Evolutionary conservation across 202 grass and related monocot species (phyloP).

Genomic region (Carex arenaria): DNA sequence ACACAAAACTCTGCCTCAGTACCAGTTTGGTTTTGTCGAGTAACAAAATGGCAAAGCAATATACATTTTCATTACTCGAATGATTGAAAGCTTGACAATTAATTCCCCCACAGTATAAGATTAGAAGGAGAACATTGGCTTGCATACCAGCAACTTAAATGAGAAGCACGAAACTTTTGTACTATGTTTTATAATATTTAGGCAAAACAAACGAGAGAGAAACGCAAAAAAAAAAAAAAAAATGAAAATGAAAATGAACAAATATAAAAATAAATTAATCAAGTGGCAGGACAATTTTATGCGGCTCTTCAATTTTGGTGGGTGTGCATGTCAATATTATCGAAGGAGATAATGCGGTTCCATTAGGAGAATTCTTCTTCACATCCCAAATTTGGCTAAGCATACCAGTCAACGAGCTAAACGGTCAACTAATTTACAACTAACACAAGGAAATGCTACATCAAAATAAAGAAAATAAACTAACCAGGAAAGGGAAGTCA

Average conservation of each 20-base stretch:
- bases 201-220: not conserved
- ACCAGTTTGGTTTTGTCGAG: not conserved
- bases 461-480: too few species aligned
- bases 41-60: not conserved
- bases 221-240: not conserved
- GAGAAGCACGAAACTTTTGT: not conserved
- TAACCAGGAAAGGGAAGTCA: not conserved
- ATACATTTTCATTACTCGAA: not conserved
- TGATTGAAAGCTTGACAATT: not conserved
- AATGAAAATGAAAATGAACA: not conserved
- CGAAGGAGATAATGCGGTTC: not conserved
- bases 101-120: not conserved
- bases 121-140: not conserved
- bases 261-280: not conserved
- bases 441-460: too few species aligned
- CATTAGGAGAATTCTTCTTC: not conserved
- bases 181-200: not conserved
- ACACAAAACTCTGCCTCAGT: too few species aligned
- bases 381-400: not conserved
- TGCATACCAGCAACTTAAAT: not conserved
- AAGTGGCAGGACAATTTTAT: not conserved
- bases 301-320: too few species aligned
- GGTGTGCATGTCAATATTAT: not conserved
- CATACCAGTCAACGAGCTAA: not conserved
- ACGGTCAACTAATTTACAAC: not conserved